Base-by-base conservation (phyloP, 352 stramenopile genomes). In the Labyrinthula sp. region DNA sequence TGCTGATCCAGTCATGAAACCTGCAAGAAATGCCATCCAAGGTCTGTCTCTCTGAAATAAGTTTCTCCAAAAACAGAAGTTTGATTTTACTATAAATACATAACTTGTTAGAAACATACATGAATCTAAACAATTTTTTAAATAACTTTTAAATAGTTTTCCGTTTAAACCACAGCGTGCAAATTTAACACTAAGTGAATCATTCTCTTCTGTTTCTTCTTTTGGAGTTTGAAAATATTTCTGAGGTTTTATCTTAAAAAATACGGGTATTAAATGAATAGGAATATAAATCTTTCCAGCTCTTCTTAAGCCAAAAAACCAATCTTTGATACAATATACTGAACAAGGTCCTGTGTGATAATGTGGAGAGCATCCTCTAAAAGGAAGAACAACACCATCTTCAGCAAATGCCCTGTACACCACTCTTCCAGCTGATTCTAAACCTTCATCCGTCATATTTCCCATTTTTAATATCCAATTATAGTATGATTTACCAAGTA, bases 391-490 rank as follows among this genome's bases (percentile, higher is more conserved):
- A 15, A 12, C 38, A 20, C 36, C 36, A 14, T 54, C 24, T 14
- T 25, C 36, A n/a, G 38, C 21, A 7, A 7, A 45, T 3, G 47
- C 47, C 40, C 5, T 17, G 12, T 30, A 18, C 4, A 25, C 38
- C 47, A 29, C 47, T 10, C 36, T 21, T 0, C 48, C 18, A 18
- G 47, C 54, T 5, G 7, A n/a, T 14, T 25, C 4, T 9, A 56
- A 28, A 15, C 25, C 47, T n/a, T 56, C 18, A n/a, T 50, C 38
- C n/a, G 36, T 54, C 30, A 56, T 22, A 24, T 56, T 27, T 20
- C 37, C 47, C 38, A 56, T 56, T 30, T 17, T 10, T 12, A 56
- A 33, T 9, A 56, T 52, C 47, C 47, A 56, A 22, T 41, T 40
- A 40, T 54, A 54, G 39, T 56, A 56, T 27, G 14, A 1, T n/a